phyloP scores from a whole-genome alignment of 371 early-diverging fungal genomes.

The Mucor irregularis region DNA sequence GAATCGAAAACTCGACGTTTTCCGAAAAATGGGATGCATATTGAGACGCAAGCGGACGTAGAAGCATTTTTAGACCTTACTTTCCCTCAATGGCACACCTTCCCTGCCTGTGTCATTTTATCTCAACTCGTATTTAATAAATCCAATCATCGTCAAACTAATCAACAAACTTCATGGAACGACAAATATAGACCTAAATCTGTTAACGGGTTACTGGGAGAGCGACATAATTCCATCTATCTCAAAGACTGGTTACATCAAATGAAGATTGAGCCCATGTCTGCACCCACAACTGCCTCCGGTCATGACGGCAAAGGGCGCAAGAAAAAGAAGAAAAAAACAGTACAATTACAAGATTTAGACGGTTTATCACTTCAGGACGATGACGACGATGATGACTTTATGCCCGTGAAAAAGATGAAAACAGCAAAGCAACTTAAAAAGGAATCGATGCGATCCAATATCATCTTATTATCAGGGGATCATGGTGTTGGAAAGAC shows the following conservation, averaged over 20 bases:
- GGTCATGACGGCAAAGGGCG: not conserved
- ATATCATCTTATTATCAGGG: slow-evolving; percentile 69
- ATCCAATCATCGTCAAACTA: not conserved
- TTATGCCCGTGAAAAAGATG: slow-evolving; percentile 4
- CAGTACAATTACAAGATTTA: slow-evolving; percentile 3
- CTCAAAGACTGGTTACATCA: slow-evolving; percentile 41
- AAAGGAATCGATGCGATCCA: slow-evolving; percentile 42
- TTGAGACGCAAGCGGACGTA: not conserved
- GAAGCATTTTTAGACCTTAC: slow-evolving; percentile 1
- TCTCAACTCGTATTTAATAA: slow-evolving; percentile 6
- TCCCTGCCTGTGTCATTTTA: slow-evolving; percentile 12
- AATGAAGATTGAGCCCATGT: slow-evolving; percentile 35
- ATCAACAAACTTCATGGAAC: slow-evolving; percentile 21
- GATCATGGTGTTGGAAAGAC: slow-evolving; percentile 80
- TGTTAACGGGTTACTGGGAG: slow-evolving; percentile 28
- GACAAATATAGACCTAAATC: slow-evolving; percentile 38
- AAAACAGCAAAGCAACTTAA: slow-evolving; percentile 12
- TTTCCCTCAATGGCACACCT: slow-evolving; percentile 19
- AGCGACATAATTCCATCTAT: slow-evolving; percentile 20
- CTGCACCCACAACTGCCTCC: not conserved
- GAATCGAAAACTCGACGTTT: no score
- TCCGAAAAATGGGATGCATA: no score
- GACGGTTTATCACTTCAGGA: not conserved
- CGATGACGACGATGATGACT: slow-evolving; percentile 32
- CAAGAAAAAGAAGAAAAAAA: slow-evolving; percentile 9